Evolutionary conservation across 2,329 filamentous ascomycete genomes (phyloP).

Genomic region (Periglandula ipomoeae): DNA sequence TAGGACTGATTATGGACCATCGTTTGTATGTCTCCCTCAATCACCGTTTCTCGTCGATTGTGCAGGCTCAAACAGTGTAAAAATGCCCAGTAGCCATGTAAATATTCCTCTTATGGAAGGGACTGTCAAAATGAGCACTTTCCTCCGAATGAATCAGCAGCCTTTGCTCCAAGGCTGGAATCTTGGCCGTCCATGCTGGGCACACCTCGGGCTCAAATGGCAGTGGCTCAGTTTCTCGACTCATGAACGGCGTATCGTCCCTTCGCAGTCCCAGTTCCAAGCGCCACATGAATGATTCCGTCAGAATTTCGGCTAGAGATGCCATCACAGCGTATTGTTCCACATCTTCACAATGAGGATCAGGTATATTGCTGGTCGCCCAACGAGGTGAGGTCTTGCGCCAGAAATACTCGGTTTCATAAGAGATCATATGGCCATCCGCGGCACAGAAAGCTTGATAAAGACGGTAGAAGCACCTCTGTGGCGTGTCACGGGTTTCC

Average conservation of each 20-base stretch:
- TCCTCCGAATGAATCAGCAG: constrained; percentile 5
- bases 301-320: constrained; percentile 14
- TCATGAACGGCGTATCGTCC: constrained; percentile 2
- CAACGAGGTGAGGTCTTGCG: constrained; percentile 12
- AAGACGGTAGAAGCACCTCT: constrained; percentile 17
- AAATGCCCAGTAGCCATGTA: constrained; percentile 9
- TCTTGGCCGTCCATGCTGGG: constrained; percentile 7
- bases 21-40: background rate
- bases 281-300: constrained; percentile 17
- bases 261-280: constrained; percentile 14
- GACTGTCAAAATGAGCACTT: constrained; percentile 6
- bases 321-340: constrained; percentile 18
- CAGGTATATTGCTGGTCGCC: constrained; percentile 12
- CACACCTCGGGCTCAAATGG: constrained; percentile 4
- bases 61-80: constrained; percentile 10
- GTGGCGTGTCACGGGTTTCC: constrained; percentile 17
- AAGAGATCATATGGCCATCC: constrained; percentile 15
- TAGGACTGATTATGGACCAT: too few species aligned
- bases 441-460: constrained; percentile 19
- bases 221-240: background rate
- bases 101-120: constrained; percentile 10
- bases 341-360: constrained; percentile 11
- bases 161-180: constrained; percentile 3
- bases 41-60: background rate
- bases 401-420: constrained; percentile 20